Conservation (phyloP, 106 monocot genomes). For the Allium cepa region DNA sequence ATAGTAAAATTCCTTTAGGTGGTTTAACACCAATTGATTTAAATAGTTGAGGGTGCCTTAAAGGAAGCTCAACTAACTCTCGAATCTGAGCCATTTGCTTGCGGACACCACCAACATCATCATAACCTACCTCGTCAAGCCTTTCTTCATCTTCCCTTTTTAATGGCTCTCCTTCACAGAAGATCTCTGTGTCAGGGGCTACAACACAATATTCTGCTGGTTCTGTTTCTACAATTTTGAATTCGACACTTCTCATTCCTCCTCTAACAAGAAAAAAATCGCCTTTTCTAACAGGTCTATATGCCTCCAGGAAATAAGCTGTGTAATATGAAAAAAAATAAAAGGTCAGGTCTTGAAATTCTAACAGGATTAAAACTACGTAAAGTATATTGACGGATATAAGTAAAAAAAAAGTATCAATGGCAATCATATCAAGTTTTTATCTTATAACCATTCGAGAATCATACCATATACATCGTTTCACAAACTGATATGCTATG, state of each 20-base stretch:
- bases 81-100: conserved; percentile 29
- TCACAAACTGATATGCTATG: no score
- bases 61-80: conserved; percentile 23
- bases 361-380: neutral
- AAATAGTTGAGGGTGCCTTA: conserved; percentile 27
- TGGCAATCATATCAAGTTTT: no score
- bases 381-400: neutral
- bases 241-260: conserved; percentile 67
- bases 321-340: conserved; percentile 7
- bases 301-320: conserved; percentile 68
- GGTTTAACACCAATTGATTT: conserved; percentile 93
- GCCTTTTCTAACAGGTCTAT: conserved; percentile 65
- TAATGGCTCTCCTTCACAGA: conserved; percentile 67
- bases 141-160: conserved; percentile 67
- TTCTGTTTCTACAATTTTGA: conserved; percentile 65
- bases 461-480: no score
- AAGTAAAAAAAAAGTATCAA: neutral
- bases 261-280: conserved; percentile 75
- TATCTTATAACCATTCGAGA: no score
- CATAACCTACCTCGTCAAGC: conserved; percentile 63
- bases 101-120: conserved; percentile 25
- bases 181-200: conserved; percentile 63
- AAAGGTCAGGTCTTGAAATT: neutral
- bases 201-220: conserved; percentile 64
- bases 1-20: conserved; percentile 82